phyloP scores from a whole-genome alignment of 306 rosid genomes.

The Castanea mollissima region DNA sequence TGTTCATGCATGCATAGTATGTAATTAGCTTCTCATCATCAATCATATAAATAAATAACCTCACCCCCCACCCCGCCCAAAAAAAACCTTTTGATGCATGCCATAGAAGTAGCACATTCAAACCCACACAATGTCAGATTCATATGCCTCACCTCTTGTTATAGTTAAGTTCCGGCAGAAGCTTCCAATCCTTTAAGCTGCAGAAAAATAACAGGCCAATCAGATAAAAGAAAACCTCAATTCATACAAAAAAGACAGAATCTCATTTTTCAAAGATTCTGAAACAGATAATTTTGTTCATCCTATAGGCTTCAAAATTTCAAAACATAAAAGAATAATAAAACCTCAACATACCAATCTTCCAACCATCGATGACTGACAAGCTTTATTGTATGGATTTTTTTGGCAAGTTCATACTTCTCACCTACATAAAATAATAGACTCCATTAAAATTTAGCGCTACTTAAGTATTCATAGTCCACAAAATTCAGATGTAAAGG shows the following conservation, averaged over 20 bases:
- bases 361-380: slow-evolving; percentile 92
- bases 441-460: neutral
- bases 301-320: neutral
- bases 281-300: neutral
- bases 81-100: neutral
- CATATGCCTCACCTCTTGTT: slow-evolving; percentile 56
- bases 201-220: slow-evolving; percentile 23
- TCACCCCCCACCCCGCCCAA: neutral
- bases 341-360: slow-evolving; percentile 55
- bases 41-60: neutral
- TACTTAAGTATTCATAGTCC: neutral
- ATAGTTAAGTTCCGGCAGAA: slow-evolving; percentile 76
- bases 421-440: slow-evolving; percentile 55
- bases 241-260: slow-evolving; percentile 13
- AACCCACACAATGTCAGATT: slow-evolving; percentile 12
- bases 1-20: neutral
- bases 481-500: too few relatives aligned
- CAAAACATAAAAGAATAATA: slow-evolving; percentile 2
- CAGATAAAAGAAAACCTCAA: slow-evolving; percentile 12
- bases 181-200: slow-evolving; percentile 81
- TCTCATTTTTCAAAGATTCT: neutral
- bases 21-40: neutral
- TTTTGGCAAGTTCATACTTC: slow-evolving; percentile 86
- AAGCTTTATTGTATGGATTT: slow-evolving; percentile 61
- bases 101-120: slow-evolving; percentile 13